Evolutionary conservation across 495 filamentous ascomycete species (phyloP).

Genomic region (Daldinia loculata): DNA sequence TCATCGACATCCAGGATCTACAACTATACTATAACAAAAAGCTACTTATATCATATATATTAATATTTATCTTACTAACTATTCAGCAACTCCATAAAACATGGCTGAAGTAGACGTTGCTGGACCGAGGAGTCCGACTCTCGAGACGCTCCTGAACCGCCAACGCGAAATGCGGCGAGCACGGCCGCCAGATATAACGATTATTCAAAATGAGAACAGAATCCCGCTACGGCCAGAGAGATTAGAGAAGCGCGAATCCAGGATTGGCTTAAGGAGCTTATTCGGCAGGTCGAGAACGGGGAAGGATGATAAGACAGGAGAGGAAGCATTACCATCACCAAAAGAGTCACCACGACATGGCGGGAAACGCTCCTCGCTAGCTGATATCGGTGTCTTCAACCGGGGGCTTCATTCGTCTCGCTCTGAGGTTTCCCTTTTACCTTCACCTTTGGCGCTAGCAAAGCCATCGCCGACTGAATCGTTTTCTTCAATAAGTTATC

Average conservation of each 20-base stretch:
- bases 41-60: background rate
- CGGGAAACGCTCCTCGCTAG: constrained; percentile 55
- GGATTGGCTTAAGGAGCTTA: constrained; percentile 58
- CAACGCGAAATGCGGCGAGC: constrained; percentile 38
- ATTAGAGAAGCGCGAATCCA: constrained; percentile 54
- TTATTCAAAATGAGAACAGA: constrained; percentile 33
- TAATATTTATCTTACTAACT: constrained; percentile 6
- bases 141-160: constrained; percentile 38
- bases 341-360: constrained; percentile 41
- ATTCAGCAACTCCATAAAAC: constrained; percentile 6
- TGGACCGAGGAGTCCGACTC: constrained; percentile 23
- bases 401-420: constrained; percentile 50
- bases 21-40: constrained; percentile 24
- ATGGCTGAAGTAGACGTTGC: constrained; percentile 23
- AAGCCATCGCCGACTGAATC: constrained; percentile 17
- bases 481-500: background rate
- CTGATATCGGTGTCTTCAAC: constrained; percentile 54
- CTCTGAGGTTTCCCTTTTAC: constrained; percentile 52
- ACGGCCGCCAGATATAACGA: constrained; percentile 38
- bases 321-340: constrained; percentile 33
- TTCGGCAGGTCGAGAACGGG: constrained; percentile 53
- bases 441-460: constrained; percentile 19
- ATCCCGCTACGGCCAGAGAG: constrained; percentile 37
- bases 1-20: background rate
- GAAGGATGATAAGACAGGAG: constrained; percentile 41